These are phyloP conservation scores for Diutina mesorugosa DNA, from an alignment of 1,139 yeast genomes.

Conservation along the genomic window DNA sequence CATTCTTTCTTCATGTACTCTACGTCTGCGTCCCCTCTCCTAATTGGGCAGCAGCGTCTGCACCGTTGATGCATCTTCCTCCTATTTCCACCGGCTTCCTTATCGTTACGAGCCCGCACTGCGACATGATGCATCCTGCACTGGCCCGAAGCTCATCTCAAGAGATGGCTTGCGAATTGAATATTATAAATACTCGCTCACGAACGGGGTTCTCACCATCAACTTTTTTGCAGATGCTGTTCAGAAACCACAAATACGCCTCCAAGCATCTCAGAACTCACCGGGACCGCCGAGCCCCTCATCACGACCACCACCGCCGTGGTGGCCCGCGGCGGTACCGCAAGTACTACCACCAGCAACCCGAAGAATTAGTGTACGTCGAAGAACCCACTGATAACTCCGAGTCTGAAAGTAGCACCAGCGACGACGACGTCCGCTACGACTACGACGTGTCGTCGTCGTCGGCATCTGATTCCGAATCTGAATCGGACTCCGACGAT, in stretches of 20 bases:
- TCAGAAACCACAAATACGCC: conserved; percentile 1
- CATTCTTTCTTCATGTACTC: not conserved
- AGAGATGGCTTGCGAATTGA: not conserved
- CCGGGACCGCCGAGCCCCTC: not conserved
- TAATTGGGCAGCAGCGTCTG: not conserved
- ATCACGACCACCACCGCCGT: not conserved
- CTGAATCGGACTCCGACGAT: conserved; percentile 7
- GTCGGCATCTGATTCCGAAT: conserved; percentile 4
- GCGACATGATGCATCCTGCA: not conserved
- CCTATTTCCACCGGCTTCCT: not conserved
- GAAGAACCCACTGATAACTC: conserved; percentile 8
- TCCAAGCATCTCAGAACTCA: not conserved
- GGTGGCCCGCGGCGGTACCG: conserved; percentile 3
- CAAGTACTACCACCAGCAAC: conserved; percentile 7
- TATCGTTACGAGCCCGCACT: not conserved
- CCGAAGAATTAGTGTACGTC: conserved; percentile 7
- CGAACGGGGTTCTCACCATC: not conserved
- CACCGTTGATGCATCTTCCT: not conserved
- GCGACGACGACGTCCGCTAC: conserved; percentile 11
- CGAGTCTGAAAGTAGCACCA: conserved; percentile 6
- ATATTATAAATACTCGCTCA: not conserved
- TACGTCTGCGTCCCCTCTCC: not conserved
- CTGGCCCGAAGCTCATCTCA: not conserved
- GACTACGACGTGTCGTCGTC: conserved; percentile 13
- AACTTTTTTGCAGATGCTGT: not conserved